phyloP scores from a whole-genome alignment of 1,284 basidiomycete species.

The Singerocomus inundabilis region DNA sequence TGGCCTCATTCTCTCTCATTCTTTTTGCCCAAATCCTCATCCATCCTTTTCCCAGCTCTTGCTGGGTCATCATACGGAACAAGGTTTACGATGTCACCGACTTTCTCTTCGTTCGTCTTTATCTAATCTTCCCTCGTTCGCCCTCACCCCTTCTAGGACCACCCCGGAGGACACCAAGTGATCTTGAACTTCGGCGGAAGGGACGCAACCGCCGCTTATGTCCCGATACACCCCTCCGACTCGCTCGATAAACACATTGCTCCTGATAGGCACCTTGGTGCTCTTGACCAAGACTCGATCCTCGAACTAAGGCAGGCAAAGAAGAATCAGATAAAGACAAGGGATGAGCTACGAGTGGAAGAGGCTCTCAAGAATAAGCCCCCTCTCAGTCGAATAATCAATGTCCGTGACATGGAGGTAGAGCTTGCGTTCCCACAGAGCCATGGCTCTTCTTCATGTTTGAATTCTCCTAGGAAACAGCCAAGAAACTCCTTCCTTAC shows the following conservation, averaged over 20 bases:
- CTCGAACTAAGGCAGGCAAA: constrained; percentile 40
- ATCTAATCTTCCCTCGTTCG: background rate
- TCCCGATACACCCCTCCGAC: constrained; percentile 73
- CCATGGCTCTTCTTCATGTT: background rate
- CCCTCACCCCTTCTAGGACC: constrained; percentile 48
- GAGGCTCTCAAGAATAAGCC: constrained; percentile 60
- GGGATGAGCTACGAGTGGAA: constrained; percentile 71
- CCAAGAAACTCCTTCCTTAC: constrained; percentile 64
- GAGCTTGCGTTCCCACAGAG: constrained; percentile 5
- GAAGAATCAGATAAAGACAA: constrained; percentile 51
- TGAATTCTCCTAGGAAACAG: constrained; percentile 44
- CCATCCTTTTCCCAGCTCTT: constrained; percentile 48
- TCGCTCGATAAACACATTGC: constrained; percentile 69
- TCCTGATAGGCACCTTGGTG: constrained; percentile 67
- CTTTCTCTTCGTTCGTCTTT: constrained; percentile 61
- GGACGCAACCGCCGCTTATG: constrained; percentile 73
- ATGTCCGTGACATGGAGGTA: constrained; percentile 77
- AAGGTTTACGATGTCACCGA: constrained; percentile 84
- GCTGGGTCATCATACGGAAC: constrained; percentile 85
- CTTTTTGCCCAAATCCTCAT: background rate
- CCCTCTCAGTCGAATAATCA: constrained; percentile 66
- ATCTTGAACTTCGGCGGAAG: constrained; percentile 79
- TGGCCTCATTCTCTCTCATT: background rate
- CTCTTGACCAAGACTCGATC: constrained; percentile 56
- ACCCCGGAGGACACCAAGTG: constrained; percentile 79